Base-by-base conservation (phyloP, 306 rosid species). In the Geum urbanum region DNA sequence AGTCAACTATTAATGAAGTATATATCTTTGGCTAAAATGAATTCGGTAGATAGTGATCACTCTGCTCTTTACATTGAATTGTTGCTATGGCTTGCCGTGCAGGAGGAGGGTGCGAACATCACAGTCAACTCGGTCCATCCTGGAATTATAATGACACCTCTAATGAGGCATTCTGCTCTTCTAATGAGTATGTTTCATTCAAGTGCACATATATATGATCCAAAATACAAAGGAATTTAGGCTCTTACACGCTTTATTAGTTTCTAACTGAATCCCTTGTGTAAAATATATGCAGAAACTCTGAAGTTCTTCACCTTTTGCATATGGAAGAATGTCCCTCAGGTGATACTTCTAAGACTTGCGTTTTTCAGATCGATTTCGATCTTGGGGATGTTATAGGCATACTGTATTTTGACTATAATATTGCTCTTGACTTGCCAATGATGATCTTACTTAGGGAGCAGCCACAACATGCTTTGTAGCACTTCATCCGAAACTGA, bases 81-180 rank as follows among this genome's bases (percentile, higher is more conserved):
- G 3, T 16, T 55, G 59, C 0, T 19, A 2, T 49, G 46, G 7
- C 12, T 35, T 14, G n/a, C 27, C 24, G 9, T 64, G 67, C 87
- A 90, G 98, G 95, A 76, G 77, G 99, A 85, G 37, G 96, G 99
- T 37, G 90, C 58, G 57, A 94, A 87, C 82, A 84, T 94, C 66
- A 86, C 92, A 8, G 92, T 78, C 39, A 94, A 91, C 54, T 82
- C 96, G 0, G 95, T 91, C 53, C 99, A 94, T 76, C 99, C 99
- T 3, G 97, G 97, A 67, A 59, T 88, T 47, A 91, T 94, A 60
- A 88, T 88, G 96, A 94, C 97, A 22, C 97, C 99, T 60, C 95
- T 94, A 9, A 91, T 94, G 97, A 85, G 97, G 80, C 87, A 94
- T 69, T 91, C 99, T 41, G 45, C 88, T 12, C 8, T 88, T 19